These are phyloP conservation scores for Daldinia eschscholtzii DNA, from an alignment of 2,329 filamentous ascomycete species.

Conservation along the genomic window DNA sequence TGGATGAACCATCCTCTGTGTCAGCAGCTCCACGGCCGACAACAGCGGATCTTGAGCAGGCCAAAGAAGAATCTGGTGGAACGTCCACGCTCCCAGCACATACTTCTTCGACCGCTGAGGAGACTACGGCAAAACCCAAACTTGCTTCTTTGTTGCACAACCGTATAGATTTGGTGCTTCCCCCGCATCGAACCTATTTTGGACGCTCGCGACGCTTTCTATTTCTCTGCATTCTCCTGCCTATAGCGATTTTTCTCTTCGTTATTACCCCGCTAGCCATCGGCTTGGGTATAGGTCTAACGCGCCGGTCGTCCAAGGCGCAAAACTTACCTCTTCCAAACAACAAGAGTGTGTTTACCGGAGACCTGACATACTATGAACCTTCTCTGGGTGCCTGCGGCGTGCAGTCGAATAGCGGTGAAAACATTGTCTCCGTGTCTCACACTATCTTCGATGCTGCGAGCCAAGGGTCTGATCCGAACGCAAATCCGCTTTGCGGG, in stretches of 20 bases:
- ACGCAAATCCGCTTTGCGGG: conserved; percentile 76
- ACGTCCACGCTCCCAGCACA: conserved; percentile 35
- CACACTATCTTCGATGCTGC: conserved; percentile 74
- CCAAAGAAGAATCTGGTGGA: conserved; percentile 30
- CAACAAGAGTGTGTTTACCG: conserved; percentile 59
- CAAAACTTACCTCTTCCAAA: conserved; percentile 44
- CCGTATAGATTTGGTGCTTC: conserved; percentile 44
- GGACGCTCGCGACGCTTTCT: conserved; percentile 47
- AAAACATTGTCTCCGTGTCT: conserved; percentile 76
- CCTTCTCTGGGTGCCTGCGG: conserved; percentile 79
- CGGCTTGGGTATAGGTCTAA: conserved; percentile 48
- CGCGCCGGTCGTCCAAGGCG: conserved; percentile 28
- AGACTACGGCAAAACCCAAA: conserved; percentile 15
- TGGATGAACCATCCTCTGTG: conserved; percentile 15
- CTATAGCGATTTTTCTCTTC: conserved; percentile 42
- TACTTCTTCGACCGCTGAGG: conserved; percentile 2
- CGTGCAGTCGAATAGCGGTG: conserved; percentile 62
- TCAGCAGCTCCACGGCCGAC: conserved; percentile 26
- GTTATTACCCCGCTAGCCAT: conserved; percentile 46
- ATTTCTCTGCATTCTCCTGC: conserved; percentile 44
- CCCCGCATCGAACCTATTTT: conserved; percentile 46
- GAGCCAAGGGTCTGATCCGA: conserved; percentile 66
- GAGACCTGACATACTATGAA: conserved; percentile 78
- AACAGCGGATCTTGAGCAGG: conserved; percentile 14
- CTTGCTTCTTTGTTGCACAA: conserved; percentile 26